phyloP scores from a whole-genome alignment of 805 yeast species.

The Pichia exigua region DNA sequence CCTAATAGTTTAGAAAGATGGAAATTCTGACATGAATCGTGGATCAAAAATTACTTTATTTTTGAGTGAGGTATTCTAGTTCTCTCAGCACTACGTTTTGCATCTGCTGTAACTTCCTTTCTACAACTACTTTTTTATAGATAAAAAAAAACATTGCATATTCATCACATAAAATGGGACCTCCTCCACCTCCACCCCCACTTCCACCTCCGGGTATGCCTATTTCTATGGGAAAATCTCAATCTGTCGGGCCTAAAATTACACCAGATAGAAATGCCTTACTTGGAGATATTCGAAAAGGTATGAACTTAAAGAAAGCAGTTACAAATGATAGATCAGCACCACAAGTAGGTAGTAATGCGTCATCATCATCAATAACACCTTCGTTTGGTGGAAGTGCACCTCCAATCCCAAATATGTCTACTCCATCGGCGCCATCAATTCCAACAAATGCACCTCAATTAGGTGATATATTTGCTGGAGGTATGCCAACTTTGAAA shows the following conservation, averaged over 20 bases:
- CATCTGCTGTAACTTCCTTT: not conserved
- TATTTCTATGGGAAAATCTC: slow-evolving; percentile 30
- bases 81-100: too few relatives aligned
- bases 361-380: slow-evolving; percentile 11
- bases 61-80: not conserved
- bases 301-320: slow-evolving; percentile 51
- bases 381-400: slow-evolving; percentile 2
- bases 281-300: slow-evolving; percentile 78
- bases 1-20: not conserved
- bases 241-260: slow-evolving; percentile 22
- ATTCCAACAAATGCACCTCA: slow-evolving; percentile 36
- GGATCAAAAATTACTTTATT: not conserved
- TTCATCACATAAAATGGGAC: slow-evolving; percentile 27
- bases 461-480: slow-evolving; percentile 65
- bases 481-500: slow-evolving; percentile 69
- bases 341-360: slow-evolving; percentile 40
- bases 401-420: slow-evolving; percentile 15
- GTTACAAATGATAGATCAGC: slow-evolving; percentile 61
- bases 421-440: slow-evolving; percentile 20
- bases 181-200: slow-evolving; percentile 56
- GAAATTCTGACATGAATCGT: not conserved
- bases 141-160: too few relatives aligned
- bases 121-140: not conserved
- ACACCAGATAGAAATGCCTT: slow-evolving; percentile 44
- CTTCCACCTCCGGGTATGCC: slow-evolving; percentile 43